These are phyloP conservation scores for Arthrobotrys conoides DNA, from an alignment of 2,329 filamentous ascomycete species.

Conservation along the genomic window DNA sequence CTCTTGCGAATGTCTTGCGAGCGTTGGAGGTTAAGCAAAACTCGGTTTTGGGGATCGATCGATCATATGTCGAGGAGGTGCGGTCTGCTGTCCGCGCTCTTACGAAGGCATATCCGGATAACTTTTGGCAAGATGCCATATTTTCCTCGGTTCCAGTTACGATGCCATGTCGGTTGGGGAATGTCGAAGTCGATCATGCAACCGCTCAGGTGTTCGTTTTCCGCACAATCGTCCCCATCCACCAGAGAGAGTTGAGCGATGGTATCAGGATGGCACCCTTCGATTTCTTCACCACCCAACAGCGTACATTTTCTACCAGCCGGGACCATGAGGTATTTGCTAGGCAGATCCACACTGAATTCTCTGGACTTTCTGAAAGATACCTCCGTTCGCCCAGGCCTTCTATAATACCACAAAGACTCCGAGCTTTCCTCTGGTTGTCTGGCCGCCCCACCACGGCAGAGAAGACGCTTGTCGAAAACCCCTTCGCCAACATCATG, in stretches of 20 bases:
- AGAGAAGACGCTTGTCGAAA: slow-evolving; percentile 47
- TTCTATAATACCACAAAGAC: slow-evolving; percentile 21
- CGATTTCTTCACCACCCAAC: slow-evolving; percentile 77
- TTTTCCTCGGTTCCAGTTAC: slow-evolving; percentile 69
- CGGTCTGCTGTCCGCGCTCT: slow-evolving; percentile 66
- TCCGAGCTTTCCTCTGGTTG: slow-evolving; percentile 28
- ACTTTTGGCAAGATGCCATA: slow-evolving; percentile 69
- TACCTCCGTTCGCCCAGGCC: slow-evolving; percentile 35
- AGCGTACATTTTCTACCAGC: slow-evolving; percentile 73
- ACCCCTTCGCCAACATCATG: slow-evolving; percentile 59
- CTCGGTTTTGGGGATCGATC: slow-evolving; percentile 67
- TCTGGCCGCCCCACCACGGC: slow-evolving; percentile 40
- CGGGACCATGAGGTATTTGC: slow-evolving; percentile 74
- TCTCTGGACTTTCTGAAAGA: slow-evolving; percentile 67
- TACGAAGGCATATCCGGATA: slow-evolving; percentile 68
- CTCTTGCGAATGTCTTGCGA: slow-evolving; percentile 66
- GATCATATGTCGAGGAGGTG: slow-evolving; percentile 30
- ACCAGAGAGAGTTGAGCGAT: slow-evolving; percentile 68
- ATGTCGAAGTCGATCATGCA: slow-evolving; percentile 63
- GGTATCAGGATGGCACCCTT: slow-evolving; percentile 74
- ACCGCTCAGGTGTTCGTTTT: slow-evolving; percentile 71
- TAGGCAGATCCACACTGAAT: slow-evolving; percentile 74
- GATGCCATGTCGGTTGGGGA: slow-evolving; percentile 67
- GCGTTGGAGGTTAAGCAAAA: slow-evolving; percentile 69
- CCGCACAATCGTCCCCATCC: slow-evolving; percentile 75